Base-by-base conservation (phyloP, 1,284 basidiomycete species). In the Neonothopanus nambi region DNA sequence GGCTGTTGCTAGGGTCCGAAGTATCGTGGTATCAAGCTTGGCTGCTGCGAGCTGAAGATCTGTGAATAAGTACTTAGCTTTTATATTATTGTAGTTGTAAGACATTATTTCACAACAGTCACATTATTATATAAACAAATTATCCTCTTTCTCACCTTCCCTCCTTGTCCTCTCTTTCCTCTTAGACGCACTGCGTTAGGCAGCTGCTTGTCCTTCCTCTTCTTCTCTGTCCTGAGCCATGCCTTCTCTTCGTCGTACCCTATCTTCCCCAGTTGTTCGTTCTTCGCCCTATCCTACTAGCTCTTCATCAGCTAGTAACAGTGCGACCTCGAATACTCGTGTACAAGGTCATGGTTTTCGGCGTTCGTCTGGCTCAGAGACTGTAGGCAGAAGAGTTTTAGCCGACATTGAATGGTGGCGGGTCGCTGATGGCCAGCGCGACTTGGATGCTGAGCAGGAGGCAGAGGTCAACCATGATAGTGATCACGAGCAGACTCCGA, bases 371-470 rank as follows among this genome's bases (percentile, higher is more conserved):
- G 84, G 80, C 57, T 85, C 87, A 55, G 82, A 87, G 61, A 80
- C 79, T 26, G 68, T 65, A 58, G 74, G 69, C 59, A 78, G 88
- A 65, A 79, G 87, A 60, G 87, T 91, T 58, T 78, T 91, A 56
- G 88, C 87, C 37, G 88, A 91, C 72, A 85, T 91, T 62, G 87
- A 89, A 67, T 91, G 89, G 89, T 91, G 89, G 89, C 79, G 76
- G 61, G 87, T 91, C 58, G 70, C 78, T 59, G 85, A 84, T 55
- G 84, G 85, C 56, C 88, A 91, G 69, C 75, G 75, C 66, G 77
- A 81, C 63, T 62, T 68, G 49, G 71, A 73, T 57, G 65, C 66
- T 59, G 75, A 71, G 63, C 70, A 72, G 63, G 72, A 72, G 60
- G 56, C 63, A 61, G 73, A 74, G 62, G 65, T 57, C 55, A 74